Evolutionary conservation across 1,284 basidiomycete species (phyloP).

Genomic region (Ustilago bromivora): DNA sequence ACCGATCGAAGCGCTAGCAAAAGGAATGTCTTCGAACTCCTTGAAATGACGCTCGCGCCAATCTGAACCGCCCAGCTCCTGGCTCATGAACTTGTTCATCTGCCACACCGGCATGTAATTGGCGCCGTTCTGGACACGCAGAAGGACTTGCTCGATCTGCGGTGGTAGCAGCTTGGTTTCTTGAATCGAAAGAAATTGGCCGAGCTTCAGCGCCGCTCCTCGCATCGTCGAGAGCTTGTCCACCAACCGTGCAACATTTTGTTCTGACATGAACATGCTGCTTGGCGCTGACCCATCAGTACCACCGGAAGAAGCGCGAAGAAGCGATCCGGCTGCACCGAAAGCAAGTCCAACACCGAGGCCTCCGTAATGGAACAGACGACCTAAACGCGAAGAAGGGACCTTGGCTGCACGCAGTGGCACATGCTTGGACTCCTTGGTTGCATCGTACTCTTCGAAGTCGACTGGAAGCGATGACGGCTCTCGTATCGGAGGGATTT

Average conservation of each 20-base stretch:
- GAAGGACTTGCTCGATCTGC: conserved; percentile 88
- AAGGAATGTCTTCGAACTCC: conserved; percentile 85
- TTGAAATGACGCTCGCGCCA: conserved; percentile 80
- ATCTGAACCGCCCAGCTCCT: conserved; percentile 78
- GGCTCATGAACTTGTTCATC: conserved; percentile 84
- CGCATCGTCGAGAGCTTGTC: conserved; percentile 93
- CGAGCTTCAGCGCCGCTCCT: conserved; percentile 94
- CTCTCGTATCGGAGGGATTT: conserved; percentile 5
- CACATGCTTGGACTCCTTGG: conserved; percentile 48
- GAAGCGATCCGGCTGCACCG: conserved; percentile 61
- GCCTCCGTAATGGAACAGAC: conserved; percentile 67
- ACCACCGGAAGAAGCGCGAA: conserved; percentile 28
- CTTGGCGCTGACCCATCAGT: conserved; percentile 3
- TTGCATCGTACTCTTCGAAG: conserved; percentile 65
- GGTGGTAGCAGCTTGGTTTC: conserved; percentile 77
- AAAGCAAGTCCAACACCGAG: conserved; percentile 67
- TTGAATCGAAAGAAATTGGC: conserved; percentile 98
- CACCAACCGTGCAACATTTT: conserved; percentile 86
- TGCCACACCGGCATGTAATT: conserved; percentile 99
- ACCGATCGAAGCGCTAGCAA: conserved; percentile 96
- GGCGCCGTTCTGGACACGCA: conserved; percentile 91
- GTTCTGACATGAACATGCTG: conserved; percentile 70
- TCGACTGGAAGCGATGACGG: background rate
- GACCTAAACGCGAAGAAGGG: conserved; percentile 67
- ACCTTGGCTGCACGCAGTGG: conserved; percentile 65